These are phyloP conservation scores for Bonia amplexicaulis DNA, from an alignment of 176 grass and related monocot genomes.

Conservation along the genomic window DNA sequence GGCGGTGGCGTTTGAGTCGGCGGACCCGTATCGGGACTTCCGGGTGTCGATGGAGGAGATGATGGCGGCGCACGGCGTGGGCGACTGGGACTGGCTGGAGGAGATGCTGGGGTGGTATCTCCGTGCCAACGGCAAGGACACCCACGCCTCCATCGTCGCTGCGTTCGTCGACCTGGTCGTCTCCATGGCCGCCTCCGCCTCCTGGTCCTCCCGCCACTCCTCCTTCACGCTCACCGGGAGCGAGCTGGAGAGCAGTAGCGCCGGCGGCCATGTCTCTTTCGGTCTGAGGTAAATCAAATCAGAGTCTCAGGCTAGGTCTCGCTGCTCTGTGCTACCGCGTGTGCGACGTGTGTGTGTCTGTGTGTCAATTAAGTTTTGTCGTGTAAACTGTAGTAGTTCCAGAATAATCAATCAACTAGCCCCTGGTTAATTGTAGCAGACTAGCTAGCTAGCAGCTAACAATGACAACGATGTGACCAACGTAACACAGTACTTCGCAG, in stretches of 20 bases:
- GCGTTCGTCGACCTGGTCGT: conserved; percentile 71
- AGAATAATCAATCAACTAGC: background rate
- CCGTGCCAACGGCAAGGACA: conserved; percentile 48
- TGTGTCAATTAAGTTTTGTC: background rate
- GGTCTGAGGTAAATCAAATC: conserved; percentile 15
- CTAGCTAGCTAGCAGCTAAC: background rate
- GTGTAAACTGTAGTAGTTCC: background rate
- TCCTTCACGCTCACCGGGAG: conserved; percentile 35
- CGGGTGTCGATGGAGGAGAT: conserved; percentile 79
- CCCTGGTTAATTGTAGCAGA: background rate
- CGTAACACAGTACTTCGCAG: background rate
- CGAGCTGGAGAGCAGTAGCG: conserved; percentile 15
- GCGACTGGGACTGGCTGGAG: conserved; percentile 80
- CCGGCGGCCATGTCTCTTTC: conserved; percentile 10
- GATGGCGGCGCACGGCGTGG: conserved; percentile 47
- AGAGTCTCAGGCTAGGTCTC: background rate
- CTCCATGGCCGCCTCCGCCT: background rate
- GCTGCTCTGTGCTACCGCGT: background rate
- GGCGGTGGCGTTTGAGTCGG: conserved; percentile 54
- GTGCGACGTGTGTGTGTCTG: background rate
- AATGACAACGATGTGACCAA: background rate
- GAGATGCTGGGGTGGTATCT: conserved; percentile 78
- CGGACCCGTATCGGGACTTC: conserved; percentile 77
- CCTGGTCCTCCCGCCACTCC: conserved; percentile 11
- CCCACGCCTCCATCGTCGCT: conserved; percentile 54